phyloP scores from a whole-genome alignment of 2,329 filamentous ascomycete species.

The Epichloe gansuensis region DNA sequence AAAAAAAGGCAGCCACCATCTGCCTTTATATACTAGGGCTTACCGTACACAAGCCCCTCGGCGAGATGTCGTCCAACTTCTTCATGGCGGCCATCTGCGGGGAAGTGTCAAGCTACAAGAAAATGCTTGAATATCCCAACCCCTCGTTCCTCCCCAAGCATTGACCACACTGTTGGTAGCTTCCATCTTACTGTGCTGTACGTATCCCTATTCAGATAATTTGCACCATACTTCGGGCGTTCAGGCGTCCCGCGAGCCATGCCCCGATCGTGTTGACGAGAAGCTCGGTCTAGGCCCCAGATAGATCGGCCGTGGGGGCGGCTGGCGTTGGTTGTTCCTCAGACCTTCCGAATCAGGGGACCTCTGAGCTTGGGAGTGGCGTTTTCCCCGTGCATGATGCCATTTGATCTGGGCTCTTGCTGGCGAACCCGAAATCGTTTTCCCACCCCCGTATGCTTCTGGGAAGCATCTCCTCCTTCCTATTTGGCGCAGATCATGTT shows the following conservation, averaged over 20 bases:
- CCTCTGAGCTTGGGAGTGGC: neutral
- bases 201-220: too few relatives aligned
- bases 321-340: neutral
- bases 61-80: neutral
- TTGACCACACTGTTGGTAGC: neutral
- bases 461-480: neutral
- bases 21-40: neutral
- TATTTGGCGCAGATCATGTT: neutral
- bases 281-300: neutral
- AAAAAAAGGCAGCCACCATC: neutral
- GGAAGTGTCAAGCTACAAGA: neutral
- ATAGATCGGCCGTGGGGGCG: neutral
- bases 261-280: neutral
- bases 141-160: neutral
- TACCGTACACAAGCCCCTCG: neutral
- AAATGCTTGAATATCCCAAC: too few relatives aligned
- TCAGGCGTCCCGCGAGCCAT: neutral
- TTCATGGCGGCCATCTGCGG: neutral
- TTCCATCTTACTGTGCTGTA: neutral
- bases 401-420: neutral
- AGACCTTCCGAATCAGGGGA: neutral
- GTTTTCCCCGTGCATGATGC: neutral
- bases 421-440: neutral
- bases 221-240: too few relatives aligned
- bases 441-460: neutral